Base-by-base conservation (phyloP, 768 basidiomycete genomes). In the Paxillus involutus region DNA sequence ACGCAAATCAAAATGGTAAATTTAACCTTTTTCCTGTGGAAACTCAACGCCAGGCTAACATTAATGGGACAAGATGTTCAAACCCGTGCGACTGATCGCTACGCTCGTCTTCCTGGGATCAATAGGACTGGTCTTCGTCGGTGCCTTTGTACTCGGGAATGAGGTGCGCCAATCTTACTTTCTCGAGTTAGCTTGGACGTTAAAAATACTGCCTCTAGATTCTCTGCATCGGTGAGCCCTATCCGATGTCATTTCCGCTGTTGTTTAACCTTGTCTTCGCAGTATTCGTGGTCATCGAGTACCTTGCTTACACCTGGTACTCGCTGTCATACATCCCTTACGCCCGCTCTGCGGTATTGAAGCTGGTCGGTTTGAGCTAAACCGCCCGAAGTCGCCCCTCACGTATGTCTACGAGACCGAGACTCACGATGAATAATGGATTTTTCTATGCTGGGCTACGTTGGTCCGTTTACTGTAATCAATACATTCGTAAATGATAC, bases 231-330 rank as follows among this genome's bases (percentile, higher is more conserved):
- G 75, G 89, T 88, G 70, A 51, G 60, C 37, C 60, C 11, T 47
- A 13, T 24, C 32, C 52, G 16, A 13, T 11, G 21, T 44, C 45
- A 8, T 26, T 26, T 17, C 39, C 35, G 29, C 47, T 11, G n/a
- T 26, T 17, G 19, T 41, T 56, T 9, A 46, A 13, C 45, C 49
- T 2, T 48, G 4, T 3, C 19, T 9, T 29, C 12, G 13, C 72
- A 91, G 91, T 94, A 53, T 91, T 97, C 69, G 94, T 97, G 55
- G 79, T 96, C 72, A 76, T 97, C 70, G 86, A 95, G 70, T 96
- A 91, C 71, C 77, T 96, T 53, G 94, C 94, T 6, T 96, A 89
- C 71, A 84, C 88, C 19, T 97, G 94, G 93, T 95, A 89, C 69
- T 84, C 81, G 47, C 72, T 90, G 30, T 88, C 86, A 7, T 97